Conservation (phyloP, 345 rosid species). For the Camelina laxa region DNA sequence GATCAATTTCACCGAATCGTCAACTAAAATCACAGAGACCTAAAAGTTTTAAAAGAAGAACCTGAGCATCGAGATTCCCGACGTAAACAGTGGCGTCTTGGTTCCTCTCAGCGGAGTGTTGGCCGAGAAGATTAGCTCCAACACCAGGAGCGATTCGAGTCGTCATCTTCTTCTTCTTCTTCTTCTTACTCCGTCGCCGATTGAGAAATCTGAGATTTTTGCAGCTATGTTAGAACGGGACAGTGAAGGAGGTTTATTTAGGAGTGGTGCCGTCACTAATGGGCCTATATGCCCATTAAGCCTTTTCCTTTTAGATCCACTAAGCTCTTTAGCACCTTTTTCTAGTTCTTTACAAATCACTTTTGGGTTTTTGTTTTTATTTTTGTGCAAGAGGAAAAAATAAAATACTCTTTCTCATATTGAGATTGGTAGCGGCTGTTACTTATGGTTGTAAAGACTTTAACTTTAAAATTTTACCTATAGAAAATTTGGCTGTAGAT, state of each 20-base stretch:
- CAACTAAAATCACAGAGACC: constrained; percentile 15
- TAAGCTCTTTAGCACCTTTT: not conserved
- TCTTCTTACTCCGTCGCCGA: constrained; percentile 36
- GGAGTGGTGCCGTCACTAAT: too few relatives aligned
- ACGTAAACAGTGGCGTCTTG: constrained; percentile 99
- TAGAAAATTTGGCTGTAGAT: too few relatives aligned
- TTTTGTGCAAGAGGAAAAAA: too few relatives aligned
- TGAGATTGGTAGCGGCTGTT: too few relatives aligned
- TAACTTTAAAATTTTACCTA: too few relatives aligned
- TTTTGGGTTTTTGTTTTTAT: too few relatives aligned
- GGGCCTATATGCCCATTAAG: not conserved
- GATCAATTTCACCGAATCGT: constrained; percentile 10
- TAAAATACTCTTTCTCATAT: too few relatives aligned
- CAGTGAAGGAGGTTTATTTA: too few relatives aligned
- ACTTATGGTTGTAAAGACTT: too few relatives aligned
- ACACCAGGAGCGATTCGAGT: constrained; percentile 97
- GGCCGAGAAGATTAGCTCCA: constrained; percentile 96
- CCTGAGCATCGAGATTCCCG: constrained; percentile 88
- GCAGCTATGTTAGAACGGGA: too few relatives aligned
- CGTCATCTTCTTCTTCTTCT: constrained; percentile 64
- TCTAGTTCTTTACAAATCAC: too few relatives aligned
- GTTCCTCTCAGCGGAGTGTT: constrained; percentile 95
- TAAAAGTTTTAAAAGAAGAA: constrained; percentile 17
- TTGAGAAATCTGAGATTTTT: constrained; percentile 34
- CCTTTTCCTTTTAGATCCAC: not conserved